These are phyloP conservation scores for Geranium brycei DNA, from an alignment of 345 rosid species.

Conservation along the genomic window DNA sequence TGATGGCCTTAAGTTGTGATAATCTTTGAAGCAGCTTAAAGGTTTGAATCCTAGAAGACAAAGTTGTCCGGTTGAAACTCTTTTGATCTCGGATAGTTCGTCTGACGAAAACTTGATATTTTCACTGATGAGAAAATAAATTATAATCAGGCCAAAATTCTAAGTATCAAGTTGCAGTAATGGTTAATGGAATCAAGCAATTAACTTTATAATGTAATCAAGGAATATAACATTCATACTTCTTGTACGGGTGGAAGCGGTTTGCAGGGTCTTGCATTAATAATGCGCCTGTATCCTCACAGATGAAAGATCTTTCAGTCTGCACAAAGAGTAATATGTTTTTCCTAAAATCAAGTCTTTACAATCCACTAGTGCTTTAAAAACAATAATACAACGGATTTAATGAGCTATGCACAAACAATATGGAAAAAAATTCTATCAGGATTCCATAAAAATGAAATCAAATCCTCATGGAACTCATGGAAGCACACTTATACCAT, in stretches of 20 bases:
- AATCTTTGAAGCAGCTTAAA: constrained; percentile 73
- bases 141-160: constrained; percentile 9
- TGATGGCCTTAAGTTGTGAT: constrained; percentile 87
- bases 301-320: constrained; percentile 82
- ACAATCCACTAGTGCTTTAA: neutral
- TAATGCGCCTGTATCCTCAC: constrained; percentile 79
- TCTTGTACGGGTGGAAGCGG: constrained; percentile 51
- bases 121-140: constrained; percentile 32
- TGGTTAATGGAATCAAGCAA: neutral
- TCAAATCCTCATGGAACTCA: too few species aligned
- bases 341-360: neutral
- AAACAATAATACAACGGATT: too few species aligned
- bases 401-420: too few species aligned
- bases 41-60: constrained; percentile 92
- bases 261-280: constrained; percentile 50
- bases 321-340: constrained; percentile 17
- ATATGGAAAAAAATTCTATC: too few species aligned
- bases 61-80: constrained; percentile 52
- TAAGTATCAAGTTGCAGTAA: constrained; percentile 3
- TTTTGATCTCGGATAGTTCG: constrained; percentile 67
- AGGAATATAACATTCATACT: constrained; percentile 28
- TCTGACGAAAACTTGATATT: constrained; percentile 42
- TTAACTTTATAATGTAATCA: neutral
- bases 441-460: too few species aligned
- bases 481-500: neutral